Evolutionary conservation across 2,329 filamentous ascomycete species (phyloP), one percentile per base, ranked within the genome.

Genomic region (Aspergillus terreus): DNA sequence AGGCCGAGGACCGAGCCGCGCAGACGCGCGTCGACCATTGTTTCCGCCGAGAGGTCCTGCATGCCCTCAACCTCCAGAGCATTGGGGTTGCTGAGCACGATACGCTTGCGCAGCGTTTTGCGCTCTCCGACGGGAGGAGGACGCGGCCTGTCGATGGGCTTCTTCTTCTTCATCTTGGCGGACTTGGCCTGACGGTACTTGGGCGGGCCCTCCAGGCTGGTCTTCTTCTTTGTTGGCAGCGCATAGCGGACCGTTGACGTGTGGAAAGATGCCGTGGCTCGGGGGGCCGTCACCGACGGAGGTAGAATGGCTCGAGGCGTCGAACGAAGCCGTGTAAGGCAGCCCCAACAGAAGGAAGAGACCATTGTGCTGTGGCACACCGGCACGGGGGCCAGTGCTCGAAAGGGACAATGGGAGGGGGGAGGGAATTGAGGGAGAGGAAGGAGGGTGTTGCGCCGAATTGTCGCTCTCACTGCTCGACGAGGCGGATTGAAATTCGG

Each of bases 11-110:
- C 81, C 54, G 80, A 80, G 33, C 88, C 90, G 9, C 80, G 74
- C 46, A 82, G 80, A 32, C 77, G 76, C 27, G 75, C 71, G 49
- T 80, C 75, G 15, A 79, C 70, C 72, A 86, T 74, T 41, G 78
- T 81, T 56, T 80, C 75, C 9, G 72, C 67, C 11, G 73, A 78
- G 49, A 95, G 66, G 45, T 86, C 80, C 53, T 79, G 73, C 60
- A 95, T 77, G 10, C 83, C 87, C 21, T 77, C 67, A 6, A 97
- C 87, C 53, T 86, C 83, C 35, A 96, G 76, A 46, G 94, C 94
- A 74, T 96, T 97, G 71, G 89, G 88, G 75, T 97, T 99, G 78
- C 87, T 92, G 54, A 99, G 83, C 53, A 95, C 85, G 64, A 99
- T 89, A 61, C 89, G 85, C 77, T 95, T 96, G 59, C 91, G 85